A percentile compares a stretch with the other conserved stretches of the same genome.
Conservation (phyloP, 768 basidiomycete genomes). For the Sistotremastrum niveocremeum region DNA sequence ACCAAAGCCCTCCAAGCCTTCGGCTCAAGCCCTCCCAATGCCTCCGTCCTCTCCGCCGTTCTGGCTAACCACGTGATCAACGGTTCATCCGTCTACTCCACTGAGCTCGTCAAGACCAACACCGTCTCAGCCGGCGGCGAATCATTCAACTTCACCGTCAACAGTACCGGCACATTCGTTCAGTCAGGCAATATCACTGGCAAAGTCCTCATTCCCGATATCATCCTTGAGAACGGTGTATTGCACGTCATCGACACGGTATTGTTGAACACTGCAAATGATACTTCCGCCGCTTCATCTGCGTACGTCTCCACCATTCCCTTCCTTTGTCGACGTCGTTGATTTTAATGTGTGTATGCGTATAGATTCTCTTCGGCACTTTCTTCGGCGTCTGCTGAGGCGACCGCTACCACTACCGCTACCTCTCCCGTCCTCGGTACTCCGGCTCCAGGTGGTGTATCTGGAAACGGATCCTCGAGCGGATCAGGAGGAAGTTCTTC, state of each 20-base stretch:
- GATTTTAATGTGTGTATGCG: not conserved
- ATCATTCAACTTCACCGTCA: conserved; percentile 33
- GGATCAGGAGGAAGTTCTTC: not conserved
- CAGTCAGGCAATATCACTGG: conserved; percentile 30
- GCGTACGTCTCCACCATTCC: conserved; percentile 29
- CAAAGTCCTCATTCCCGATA: conserved; percentile 41
- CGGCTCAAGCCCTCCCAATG: conserved; percentile 46
- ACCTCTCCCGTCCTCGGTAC: conserved; percentile 28
- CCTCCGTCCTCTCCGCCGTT: conserved; percentile 1
- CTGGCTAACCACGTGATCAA: conserved; percentile 31
- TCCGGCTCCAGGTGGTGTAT: conserved; percentile 4
- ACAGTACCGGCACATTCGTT: conserved; percentile 32
- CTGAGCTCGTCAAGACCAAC: conserved; percentile 24
- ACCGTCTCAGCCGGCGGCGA: conserved; percentile 46
- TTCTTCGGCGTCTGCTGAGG: conserved; percentile 36
- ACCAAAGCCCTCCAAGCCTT: conserved; percentile 29
- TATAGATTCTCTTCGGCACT: conserved; percentile 12
- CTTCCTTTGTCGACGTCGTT: not conserved
- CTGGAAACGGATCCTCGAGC: not conserved
- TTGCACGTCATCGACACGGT: conserved; percentile 47
- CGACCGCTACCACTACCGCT: conserved; percentile 23
- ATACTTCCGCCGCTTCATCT: conserved; percentile 32
- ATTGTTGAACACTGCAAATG: conserved; percentile 29
- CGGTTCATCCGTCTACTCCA: conserved; percentile 53
- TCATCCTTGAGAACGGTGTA: conserved; percentile 55